These are phyloP conservation scores for Coniochaeta hoffmannii DNA, from an alignment of 2,329 filamentous ascomycete species.

Conservation along the genomic window DNA sequence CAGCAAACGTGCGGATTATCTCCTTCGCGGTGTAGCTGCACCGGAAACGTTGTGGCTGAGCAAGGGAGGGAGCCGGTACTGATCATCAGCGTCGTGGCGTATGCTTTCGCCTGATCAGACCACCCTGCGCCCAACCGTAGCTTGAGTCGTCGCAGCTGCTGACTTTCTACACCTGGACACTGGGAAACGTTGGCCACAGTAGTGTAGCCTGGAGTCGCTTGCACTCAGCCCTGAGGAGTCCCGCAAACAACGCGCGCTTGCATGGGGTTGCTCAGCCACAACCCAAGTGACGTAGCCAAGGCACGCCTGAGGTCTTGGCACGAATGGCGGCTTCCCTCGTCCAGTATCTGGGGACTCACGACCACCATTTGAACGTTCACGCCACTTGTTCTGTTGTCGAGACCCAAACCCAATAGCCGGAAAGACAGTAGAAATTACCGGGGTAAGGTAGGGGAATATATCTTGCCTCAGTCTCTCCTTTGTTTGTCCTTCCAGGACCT, in stretches of 20 bases:
- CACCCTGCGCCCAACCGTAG: too few species aligned
- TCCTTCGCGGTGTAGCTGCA: too few species aligned
- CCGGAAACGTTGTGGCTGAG: neutral
- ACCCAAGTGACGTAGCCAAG: neutral
- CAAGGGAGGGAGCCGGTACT: too few species aligned
- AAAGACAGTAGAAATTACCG: neutral
- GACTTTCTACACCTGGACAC: neutral
- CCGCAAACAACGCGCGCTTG: neutral
- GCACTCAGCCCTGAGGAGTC: too few species aligned
- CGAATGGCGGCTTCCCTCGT: neutral
- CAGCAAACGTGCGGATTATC: too few species aligned
- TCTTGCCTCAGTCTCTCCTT: neutral
- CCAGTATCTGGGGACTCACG: neutral
- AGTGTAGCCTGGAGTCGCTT: too few species aligned
- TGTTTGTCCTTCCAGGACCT: neutral
- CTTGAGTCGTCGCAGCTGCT: too few species aligned
- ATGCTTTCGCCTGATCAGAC: neutral
- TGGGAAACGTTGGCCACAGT: too few species aligned
- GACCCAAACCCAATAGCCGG: neutral
- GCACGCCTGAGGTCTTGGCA: neutral
- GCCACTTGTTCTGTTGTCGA: neutral
- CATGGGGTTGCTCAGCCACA: slow-evolving; percentile 1
- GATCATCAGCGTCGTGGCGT: neutral
- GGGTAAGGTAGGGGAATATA: neutral
- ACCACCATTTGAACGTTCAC: neutral